Evolutionary conservation across 2,329 filamentous ascomycete genomes (phyloP), one percentile per base, ranked within the genome.

Genomic region (Fusarium sp.): DNA sequence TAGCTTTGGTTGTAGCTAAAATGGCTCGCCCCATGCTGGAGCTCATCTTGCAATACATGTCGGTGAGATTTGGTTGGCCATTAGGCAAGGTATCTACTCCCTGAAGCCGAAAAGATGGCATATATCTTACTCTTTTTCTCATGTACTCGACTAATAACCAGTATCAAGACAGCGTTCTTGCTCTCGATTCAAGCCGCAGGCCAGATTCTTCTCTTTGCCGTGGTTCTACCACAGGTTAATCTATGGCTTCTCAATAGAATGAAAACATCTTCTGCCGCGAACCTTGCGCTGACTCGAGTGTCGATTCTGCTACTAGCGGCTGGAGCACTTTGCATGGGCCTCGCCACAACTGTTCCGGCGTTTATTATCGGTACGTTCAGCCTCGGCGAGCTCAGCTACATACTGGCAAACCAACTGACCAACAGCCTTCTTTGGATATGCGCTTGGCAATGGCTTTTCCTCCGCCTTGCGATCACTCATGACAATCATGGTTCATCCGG

Each of bases 1-100:
- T 48, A n/a, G 20, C 31, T 7, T 28, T 48, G 12, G 24, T 48
- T 2, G 52, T 48, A 12, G 52, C 52, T 3, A 55, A 55, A 35
- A 55, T 55, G 52, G 41, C 52, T 16, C 52, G 42, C 1, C 42
- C 52, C 3, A 48, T 55, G 52, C 52, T 55, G 16, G 42, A 55
- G 23, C 12, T 55, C 2, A 55, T 55, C 23, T 29, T 55, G 12
- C 52, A 48, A 20, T 48, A 55, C 42, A 48, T 55, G 52, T 55
- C 52, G n/a, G 52, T 55, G 23, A 48, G 52, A 20, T 55, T 55
- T 20, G 31, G n/a, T 12, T 55, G 41, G 52, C 29, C 41, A 3
- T 2, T 55, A 3, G 29, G 42, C 16, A 48, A 48, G 42, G 52
- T 48, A 8, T 2, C 15, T 29, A 1, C 6, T 23, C 5, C 10